Conservation (phyloP, 768 basidiomycete species). For the Rhodotorula babjevae region DNA sequence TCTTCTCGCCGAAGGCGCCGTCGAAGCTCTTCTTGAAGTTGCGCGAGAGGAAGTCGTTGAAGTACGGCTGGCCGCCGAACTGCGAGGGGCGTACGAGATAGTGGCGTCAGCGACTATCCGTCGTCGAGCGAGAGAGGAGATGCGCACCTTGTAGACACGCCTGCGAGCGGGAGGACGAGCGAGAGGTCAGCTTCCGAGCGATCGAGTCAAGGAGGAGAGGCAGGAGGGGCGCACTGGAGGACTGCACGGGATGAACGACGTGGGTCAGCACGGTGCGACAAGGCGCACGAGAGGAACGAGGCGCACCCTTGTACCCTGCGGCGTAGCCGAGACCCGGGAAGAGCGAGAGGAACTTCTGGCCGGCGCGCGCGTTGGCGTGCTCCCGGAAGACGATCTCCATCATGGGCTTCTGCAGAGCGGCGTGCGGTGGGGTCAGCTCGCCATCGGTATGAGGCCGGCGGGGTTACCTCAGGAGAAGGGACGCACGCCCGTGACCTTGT, state of each 20-base stretch:
- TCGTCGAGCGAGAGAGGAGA: background rate
- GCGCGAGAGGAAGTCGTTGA: slow-evolving; percentile 80
- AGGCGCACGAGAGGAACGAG: background rate
- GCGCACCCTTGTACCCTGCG: slow-evolving; percentile 76
- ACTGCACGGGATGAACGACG: slow-evolving; percentile 2
- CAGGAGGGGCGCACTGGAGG: slow-evolving; percentile 28
- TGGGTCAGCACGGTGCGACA: background rate
- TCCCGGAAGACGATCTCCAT: slow-evolving; percentile 83
- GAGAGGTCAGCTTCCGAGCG: background rate
- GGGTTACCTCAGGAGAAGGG: no score
- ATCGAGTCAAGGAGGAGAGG: background rate
- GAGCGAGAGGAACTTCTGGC: slow-evolving; percentile 73
- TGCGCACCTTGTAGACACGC: slow-evolving; percentile 41
- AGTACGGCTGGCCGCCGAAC: slow-evolving; percentile 97
- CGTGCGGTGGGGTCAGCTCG: background rate
- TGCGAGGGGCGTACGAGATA: slow-evolving; percentile 51
- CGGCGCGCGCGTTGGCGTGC: slow-evolving; percentile 63
- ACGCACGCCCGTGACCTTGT: slow-evolving; percentile 68
- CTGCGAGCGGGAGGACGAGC: background rate
- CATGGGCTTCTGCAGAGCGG: slow-evolving; percentile 44
- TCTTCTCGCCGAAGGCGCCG: slow-evolving; percentile 81
- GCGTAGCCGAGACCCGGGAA: slow-evolving; percentile 98
- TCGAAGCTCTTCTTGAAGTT: slow-evolving; percentile 78
- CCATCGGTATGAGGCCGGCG: no score
- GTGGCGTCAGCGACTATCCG: background rate